Conservation (phyloP, 805 yeast species). For the Middelhovenomyces tepae region DNA sequence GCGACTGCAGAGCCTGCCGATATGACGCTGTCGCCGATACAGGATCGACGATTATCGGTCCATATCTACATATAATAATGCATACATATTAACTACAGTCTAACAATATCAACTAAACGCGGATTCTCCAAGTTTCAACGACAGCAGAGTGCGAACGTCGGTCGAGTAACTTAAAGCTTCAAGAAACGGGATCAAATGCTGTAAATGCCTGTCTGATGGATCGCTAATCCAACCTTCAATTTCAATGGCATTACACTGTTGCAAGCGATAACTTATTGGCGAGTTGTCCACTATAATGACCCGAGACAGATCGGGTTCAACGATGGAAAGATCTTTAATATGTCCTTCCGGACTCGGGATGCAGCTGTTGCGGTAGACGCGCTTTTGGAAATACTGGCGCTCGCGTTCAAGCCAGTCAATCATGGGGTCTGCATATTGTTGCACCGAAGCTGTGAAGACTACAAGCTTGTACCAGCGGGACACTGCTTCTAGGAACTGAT, state of each 20-base stretch:
- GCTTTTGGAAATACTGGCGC: slow-evolving; percentile 39
- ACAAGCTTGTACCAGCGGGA: slow-evolving; percentile 82
- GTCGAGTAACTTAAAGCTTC: slow-evolving; percentile 68
- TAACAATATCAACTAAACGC: too few species aligned
- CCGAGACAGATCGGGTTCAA: slow-evolving; percentile 51
- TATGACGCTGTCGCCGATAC: too few species aligned
- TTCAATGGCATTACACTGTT: slow-evolving; percentile 71
- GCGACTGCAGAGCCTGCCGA: too few species aligned
- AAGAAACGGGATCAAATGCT: slow-evolving; percentile 73
- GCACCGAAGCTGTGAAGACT: slow-evolving; percentile 89
- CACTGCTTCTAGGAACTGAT: slow-evolving; percentile 68
- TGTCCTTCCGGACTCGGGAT: slow-evolving; percentile 62
- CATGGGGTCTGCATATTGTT: slow-evolving; percentile 95
- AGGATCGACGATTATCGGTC: too few species aligned
- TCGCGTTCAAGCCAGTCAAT: slow-evolving; percentile 83
- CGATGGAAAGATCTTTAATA: slow-evolving; percentile 57
- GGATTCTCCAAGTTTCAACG: slow-evolving; percentile 65
- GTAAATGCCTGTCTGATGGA: slow-evolving; percentile 77
- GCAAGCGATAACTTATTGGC: slow-evolving; percentile 76
- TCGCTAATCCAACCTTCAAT: slow-evolving; percentile 98
- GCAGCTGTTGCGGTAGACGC: slow-evolving; percentile 78
- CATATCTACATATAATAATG: too few species aligned
- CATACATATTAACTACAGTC: too few species aligned
- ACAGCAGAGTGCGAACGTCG: slow-evolving; percentile 73
- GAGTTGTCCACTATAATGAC: slow-evolving; percentile 85